Evolutionary conservation across 164 flowering plant genomes (phyloP).

Genomic region (Litsea cubeba): DNA sequence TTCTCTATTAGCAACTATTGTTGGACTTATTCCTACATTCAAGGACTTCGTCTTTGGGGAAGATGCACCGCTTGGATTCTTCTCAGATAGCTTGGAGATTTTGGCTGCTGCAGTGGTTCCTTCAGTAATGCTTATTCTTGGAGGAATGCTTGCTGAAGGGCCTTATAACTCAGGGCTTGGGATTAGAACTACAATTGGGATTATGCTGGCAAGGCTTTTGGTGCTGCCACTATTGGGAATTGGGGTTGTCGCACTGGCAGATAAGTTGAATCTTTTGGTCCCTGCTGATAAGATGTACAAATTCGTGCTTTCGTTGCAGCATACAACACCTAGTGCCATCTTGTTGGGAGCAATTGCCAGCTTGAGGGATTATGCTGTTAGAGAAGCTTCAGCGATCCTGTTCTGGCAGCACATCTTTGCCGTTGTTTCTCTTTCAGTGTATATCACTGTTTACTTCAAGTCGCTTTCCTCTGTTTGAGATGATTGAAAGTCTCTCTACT

Average conservation of each 20-base stretch:
- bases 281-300: constrained; percentile 56
- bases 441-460: constrained; percentile 60
- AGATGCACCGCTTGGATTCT: constrained; percentile 69
- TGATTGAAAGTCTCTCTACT: background rate
- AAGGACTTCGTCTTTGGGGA: constrained; percentile 54
- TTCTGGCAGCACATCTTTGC: constrained; percentile 93
- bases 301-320: constrained; percentile 79
- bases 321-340: constrained; percentile 83
- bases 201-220: constrained; percentile 59
- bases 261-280: constrained; percentile 41
- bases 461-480: constrained; percentile 38
- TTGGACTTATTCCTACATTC: constrained; percentile 66
- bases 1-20: constrained; percentile 62
- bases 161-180: constrained; percentile 56
- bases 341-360: constrained; percentile 91
- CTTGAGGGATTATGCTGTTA: constrained; percentile 83
- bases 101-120: constrained; percentile 69
- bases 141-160: constrained; percentile 81
- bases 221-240: constrained; percentile 79
- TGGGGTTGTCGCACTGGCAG: constrained; percentile 56
- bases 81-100: constrained; percentile 61
- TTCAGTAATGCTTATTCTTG: constrained; percentile 59
- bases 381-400: constrained; percentile 83
- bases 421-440: constrained; percentile 62
- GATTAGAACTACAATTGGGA: constrained; percentile 54